These are phyloP conservation scores for Trametes versicolor DNA, from an alignment of 1,284 basidiomycete species.

Conservation along the genomic window DNA sequence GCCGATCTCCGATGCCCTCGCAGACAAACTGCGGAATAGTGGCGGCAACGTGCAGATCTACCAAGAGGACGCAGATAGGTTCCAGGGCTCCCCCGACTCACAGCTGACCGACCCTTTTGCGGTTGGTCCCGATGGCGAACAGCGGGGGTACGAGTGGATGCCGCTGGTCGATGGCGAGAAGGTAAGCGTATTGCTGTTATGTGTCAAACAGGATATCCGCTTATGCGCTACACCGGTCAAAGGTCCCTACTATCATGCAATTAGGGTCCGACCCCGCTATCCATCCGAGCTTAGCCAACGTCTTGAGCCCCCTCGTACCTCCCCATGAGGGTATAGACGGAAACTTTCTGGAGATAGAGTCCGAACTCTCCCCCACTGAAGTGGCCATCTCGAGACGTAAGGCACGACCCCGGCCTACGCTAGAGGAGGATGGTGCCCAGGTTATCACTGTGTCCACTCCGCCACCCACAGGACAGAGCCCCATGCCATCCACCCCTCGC, in stretches of 20 bases:
- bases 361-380: conserved; percentile 31
- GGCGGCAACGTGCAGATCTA: conserved; percentile 53
- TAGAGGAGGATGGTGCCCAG: conserved; percentile 23
- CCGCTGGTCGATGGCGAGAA: conserved; percentile 33
- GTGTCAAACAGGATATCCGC: not conserved
- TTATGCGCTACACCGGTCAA: not conserved
- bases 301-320: conserved; percentile 37
- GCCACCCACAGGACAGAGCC: conserved; percentile 24
- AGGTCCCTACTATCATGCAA: conserved; percentile 34
- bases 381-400: conserved; percentile 15
- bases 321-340: conserved; percentile 39
- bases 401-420: conserved; percentile 39
- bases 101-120: conserved; percentile 28
- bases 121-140: conserved; percentile 26
- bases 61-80: conserved; percentile 48
- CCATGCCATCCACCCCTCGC: conserved; percentile 30
- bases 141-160: conserved; percentile 38
- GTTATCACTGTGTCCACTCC: conserved; percentile 26
- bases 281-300: conserved; percentile 8
- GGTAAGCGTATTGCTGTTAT: conserved; percentile 9
- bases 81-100: conserved; percentile 22
- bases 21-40: conserved; percentile 49
- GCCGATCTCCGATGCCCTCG: conserved; percentile 43
- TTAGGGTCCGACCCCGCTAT: conserved; percentile 20
- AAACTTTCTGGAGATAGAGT: conserved; percentile 27